Conservation (phyloP, 257 asterid genomes). For the Sherardia arvensis region DNA sequence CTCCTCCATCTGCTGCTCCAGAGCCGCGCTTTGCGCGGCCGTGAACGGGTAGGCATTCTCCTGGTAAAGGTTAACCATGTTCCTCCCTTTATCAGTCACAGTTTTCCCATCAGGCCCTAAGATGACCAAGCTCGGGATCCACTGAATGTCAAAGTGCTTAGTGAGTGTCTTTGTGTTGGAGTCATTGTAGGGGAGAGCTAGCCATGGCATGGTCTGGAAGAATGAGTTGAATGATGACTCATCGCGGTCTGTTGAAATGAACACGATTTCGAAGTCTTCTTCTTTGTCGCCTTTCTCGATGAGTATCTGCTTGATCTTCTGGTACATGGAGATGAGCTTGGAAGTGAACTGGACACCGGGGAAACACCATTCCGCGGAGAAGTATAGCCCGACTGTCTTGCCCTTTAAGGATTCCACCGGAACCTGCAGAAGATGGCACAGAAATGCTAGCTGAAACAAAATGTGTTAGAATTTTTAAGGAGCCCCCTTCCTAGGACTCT, state of each 20-base stretch:
- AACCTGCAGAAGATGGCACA: conserved; percentile 24
- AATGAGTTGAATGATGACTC: conserved; percentile 28
- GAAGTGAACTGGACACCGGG: conserved; percentile 46
- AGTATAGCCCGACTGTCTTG: conserved; percentile 55
- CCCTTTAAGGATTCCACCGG: conserved; percentile 36
- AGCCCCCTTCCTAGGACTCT: not conserved
- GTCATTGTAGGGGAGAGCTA: conserved; percentile 48
- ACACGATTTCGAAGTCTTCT: conserved; percentile 45
- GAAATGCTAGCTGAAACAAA: not conserved
- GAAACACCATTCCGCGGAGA: conserved; percentile 60
- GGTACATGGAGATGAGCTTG: conserved; percentile 41
- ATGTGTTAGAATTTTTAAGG: not conserved
- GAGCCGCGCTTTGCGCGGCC: conserved; percentile 19
- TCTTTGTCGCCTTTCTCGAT: not conserved
- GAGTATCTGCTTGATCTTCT: conserved; percentile 30
- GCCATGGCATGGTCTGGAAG: conserved; percentile 65
- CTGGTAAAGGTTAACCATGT: conserved; percentile 43
- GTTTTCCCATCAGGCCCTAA: conserved; percentile 68
- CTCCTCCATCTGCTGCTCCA: conserved; percentile 43
- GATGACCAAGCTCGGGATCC: conserved; percentile 50
- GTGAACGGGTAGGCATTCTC: conserved; percentile 64
- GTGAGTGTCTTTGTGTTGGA: conserved; percentile 31
- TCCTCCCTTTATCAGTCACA: conserved; percentile 45
- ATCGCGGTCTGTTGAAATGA: conserved; percentile 48
- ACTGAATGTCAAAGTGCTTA: conserved; percentile 41